Conservation (phyloP, 139 green algal species). For the Monoraphidium neglectum region DNA sequence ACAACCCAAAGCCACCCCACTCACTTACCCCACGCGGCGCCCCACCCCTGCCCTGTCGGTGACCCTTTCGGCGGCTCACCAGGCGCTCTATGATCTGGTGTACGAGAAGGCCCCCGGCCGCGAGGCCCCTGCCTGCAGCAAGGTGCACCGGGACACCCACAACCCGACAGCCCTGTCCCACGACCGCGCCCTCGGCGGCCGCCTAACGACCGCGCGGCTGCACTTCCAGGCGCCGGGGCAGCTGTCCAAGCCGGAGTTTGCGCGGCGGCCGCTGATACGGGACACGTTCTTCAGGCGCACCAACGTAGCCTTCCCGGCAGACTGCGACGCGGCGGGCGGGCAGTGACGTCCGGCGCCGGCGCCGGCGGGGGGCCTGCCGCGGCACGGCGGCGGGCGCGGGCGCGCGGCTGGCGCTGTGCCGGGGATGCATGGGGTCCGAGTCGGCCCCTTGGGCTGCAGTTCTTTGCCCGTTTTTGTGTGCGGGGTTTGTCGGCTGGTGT, state of each 20-base stretch:
- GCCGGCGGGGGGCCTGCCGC: no score
- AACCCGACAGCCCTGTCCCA: constrained; percentile 72
- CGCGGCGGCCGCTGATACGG: constrained; percentile 69
- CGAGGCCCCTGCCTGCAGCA: constrained; percentile 51
- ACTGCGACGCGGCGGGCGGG: constrained; percentile 36
- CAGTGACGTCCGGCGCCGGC: no score
- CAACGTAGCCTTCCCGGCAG: constrained; percentile 64
- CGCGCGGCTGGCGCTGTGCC: no score
- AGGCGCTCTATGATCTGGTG: constrained; percentile 79
- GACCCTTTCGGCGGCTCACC: neutral
- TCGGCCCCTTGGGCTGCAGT: no score
- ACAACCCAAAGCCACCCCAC: neutral
- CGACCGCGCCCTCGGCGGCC: constrained; percentile 50
- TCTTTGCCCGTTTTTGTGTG: no score
- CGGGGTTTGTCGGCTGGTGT: no score
- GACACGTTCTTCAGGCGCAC: constrained; percentile 81
- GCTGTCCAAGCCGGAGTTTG: constrained; percentile 76
- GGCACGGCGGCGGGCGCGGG: no score
- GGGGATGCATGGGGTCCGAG: no score
- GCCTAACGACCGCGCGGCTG: constrained; percentile 51
- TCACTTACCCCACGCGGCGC: neutral
- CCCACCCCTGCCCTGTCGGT: neutral
- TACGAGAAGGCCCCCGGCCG: constrained; percentile 66
- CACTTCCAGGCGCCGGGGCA: constrained; percentile 46
- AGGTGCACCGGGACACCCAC: constrained; percentile 70